Evolutionary conservation across 768 basidiomycete genomes (phyloP), one percentile per base, ranked within the genome.

Genomic region (Trametes maxima): DNA sequence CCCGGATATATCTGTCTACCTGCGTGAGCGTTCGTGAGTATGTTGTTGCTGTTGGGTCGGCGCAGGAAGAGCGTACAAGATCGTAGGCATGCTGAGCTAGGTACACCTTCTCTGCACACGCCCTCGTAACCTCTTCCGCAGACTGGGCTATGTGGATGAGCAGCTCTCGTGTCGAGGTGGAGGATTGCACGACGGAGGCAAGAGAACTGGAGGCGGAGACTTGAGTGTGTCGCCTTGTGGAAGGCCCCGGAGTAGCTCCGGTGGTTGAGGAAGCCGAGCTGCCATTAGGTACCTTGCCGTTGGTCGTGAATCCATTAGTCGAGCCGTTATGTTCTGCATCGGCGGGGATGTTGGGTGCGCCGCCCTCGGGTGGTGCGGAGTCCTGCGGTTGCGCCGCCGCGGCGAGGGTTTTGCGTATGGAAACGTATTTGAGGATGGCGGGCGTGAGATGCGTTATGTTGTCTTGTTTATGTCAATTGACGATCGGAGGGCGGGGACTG

Each of bases 1-100:
- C 79, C 22, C 87, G 85, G 28, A 90, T 86, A 68, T 94, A 90
- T 37, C 92, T 81, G 64, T 93, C 89, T 13, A 93, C 82, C 92
- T 94, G 50, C 2, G 14, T 7, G 39, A n/a, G 39, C 13, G 5
- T 7, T 33, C 0, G 10, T 25, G n/a, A 33, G 43, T 36, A 35
- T 8, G 1, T 35, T 44, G 12, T 25, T 24, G 24, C 22, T 8
- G 42, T 17, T 11, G 21, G 50, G n/a, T n/a, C 14, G 19, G 12
- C 16, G 22, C 22, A 28, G 11, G 21, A 24, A 25, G 21, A 36
- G 69, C 85, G 60, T 69, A 92, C 92, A 37, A 86, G 84, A 66
- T 90, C 87, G 65, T 85, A 83, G 24, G 85, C 83, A 11, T 89
- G 82, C 65, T 84, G 82, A 2, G 90, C 87, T 17, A 93, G 78